Evolutionary conservation across 768 basidiomycete genomes (phyloP).

Genomic region (Vishniacozyma victoriae): DNA sequence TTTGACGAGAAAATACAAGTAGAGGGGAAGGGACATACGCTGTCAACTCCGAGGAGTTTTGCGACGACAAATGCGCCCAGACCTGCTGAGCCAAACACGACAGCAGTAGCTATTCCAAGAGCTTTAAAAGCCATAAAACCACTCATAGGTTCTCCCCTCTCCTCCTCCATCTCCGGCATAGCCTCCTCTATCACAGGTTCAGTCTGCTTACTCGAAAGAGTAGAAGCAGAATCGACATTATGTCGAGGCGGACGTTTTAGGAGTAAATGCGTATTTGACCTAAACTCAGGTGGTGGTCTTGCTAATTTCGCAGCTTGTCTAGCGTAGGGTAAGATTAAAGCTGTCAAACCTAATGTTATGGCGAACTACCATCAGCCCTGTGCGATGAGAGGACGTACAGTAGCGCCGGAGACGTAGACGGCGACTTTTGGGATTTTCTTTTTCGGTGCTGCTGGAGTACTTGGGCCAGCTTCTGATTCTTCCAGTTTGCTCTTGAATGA

Average conservation of each 20-base stretch:
- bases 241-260: conserved; percentile 1
- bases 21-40: conserved; percentile 14
- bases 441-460: too few species aligned
- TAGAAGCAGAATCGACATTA: neutral
- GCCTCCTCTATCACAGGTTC: neutral
- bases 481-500: too few species aligned
- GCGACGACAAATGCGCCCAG: conserved; percentile 23
- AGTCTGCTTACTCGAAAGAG: neutral
- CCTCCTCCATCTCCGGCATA: neutral
- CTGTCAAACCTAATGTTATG: conserved; percentile 25
- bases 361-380: conserved; percentile 17
- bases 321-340: conserved; percentile 27
- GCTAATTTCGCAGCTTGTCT: conserved; percentile 20
- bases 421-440: conserved; percentile 33
- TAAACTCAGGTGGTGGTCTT: conserved; percentile 12
- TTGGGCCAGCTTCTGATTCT: neutral
- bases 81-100: conserved; percentile 29
- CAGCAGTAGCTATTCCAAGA: conserved; percentile 31
- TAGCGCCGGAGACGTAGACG: conserved; percentile 30
- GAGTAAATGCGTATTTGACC: conserved; percentile 15
- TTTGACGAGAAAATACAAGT: neutral
- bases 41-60: conserved; percentile 26
- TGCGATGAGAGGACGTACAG: conserved; percentile 13
- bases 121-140: conserved; percentile 25
- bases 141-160: conserved; percentile 1